A percentile compares a stretch with the other conserved stretches of the same genome.
Conservation (phyloP, 139 green algal species). For the Microglena sp. region DNA sequence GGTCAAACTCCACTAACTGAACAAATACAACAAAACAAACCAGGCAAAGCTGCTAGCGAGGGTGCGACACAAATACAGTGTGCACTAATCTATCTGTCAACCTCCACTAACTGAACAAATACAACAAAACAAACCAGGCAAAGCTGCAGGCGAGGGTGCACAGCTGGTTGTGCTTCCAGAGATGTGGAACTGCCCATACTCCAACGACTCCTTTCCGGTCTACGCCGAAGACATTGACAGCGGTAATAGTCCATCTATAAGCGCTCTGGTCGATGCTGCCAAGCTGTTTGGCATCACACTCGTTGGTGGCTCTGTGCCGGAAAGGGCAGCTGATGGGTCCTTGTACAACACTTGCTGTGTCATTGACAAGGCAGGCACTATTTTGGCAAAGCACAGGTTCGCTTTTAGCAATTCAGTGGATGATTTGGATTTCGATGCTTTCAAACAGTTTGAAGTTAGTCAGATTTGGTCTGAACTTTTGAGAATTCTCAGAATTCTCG, state of each 20-base stretch:
- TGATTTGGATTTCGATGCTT: too few relatives aligned
- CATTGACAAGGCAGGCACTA: conserved; percentile 59
- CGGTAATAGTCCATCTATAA: conserved; percentile 32
- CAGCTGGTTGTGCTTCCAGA: conserved; percentile 78
- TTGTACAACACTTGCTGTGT: conserved; percentile 98
- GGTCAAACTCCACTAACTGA: too few relatives aligned
- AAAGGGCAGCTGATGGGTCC: conserved; percentile 47
- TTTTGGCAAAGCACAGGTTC: conserved; percentile 82
- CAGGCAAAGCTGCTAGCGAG: not conserved
- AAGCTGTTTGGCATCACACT: conserved; percentile 30
- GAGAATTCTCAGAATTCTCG: too few relatives aligned
- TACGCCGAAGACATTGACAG: conserved; percentile 86
- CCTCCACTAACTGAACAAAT: not conserved
- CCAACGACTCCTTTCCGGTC: conserved; percentile 82
- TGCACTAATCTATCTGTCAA: not conserved
- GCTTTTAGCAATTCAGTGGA: too few relatives aligned
- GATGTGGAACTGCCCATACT: conserved; percentile 97
- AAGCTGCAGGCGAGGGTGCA: conserved; percentile 49
- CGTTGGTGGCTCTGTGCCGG: conserved; percentile 80
- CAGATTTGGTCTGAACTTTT: too few relatives aligned
- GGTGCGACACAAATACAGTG: not conserved
- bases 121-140: not conserved
- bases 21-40: not conserved
- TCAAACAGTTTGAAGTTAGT: too few relatives aligned
- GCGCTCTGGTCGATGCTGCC: conserved; percentile 14